Base-by-base conservation (phyloP, 495 filamentous ascomycete genomes). In the Lasiosphaeria miniovina region DNA sequence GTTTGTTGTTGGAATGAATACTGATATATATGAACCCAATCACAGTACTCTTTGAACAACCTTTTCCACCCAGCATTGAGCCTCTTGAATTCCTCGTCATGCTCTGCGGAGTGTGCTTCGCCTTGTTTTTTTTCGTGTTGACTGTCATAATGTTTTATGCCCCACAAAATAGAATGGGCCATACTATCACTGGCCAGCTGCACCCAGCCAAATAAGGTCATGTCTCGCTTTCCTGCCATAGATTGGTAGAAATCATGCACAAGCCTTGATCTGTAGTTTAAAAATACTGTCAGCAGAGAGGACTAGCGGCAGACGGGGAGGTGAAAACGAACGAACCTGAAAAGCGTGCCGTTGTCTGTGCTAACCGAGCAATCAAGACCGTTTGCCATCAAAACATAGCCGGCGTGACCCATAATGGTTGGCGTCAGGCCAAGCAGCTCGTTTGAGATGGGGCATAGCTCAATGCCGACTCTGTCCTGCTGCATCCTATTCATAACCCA, bases 371-470 rank as follows among this genome's bases (percentile, higher is more conserved):
- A 84, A 15, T 77, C 78, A 33, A 84, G 74, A 53, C 79, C 73
- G 55, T 80, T 75, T 8, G 80, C 79, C 54, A 84, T 70, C 36
- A 84, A 61, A 40, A 62, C 71, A 41, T 82, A 83, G 36, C 82
- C 68, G n/a, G 76, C 59, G 51, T 84, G 82, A 14, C 77, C 75
- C 24, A 71, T 71, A 49, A 80, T 75, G 17, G 65, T 61, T 14
- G 76, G 73, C 36, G 77, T 77, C n/a, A 84, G 66, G 33, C 80
- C 79, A 12, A 84, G 66, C 6, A 95, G 82, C 72, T 95, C 91
- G 68, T 96, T 96, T 5, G 88, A 93, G 60, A 96, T 90, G 0
- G 93, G 93, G 64, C 93, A 98, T 50, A 88, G 86, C 70, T 98
- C 94, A 38, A 98, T 75, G 32, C 93, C 84, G 56, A 98, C 90